Evolutionary conservation across 176 grass and related monocot species (phyloP).

Genomic region (Oryza meyeriana): DNA sequence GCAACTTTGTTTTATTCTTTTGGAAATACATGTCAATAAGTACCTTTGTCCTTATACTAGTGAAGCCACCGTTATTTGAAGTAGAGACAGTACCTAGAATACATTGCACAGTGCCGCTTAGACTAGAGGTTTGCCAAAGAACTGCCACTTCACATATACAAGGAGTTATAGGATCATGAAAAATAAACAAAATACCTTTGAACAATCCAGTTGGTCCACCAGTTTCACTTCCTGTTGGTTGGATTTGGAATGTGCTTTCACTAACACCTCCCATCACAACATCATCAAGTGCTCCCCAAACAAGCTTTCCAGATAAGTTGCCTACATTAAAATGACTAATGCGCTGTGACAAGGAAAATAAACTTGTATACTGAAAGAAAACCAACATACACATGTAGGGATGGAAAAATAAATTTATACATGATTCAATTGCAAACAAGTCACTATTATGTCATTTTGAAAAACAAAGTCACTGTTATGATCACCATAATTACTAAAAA

Average conservation of each 20-base stretch:
- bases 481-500: constrained; percentile 10
- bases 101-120: neutral
- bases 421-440: neutral
- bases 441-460: neutral
- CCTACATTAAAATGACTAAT: constrained; percentile 37
- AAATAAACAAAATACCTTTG: constrained; percentile 63
- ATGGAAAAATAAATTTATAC: constrained; percentile 3
- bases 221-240: constrained; percentile 78
- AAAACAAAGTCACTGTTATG: neutral
- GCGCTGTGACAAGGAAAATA: neutral
- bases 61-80: constrained; percentile 97
- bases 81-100: constrained; percentile 74
- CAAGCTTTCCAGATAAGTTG: constrained; percentile 58
- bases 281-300: constrained; percentile 93
- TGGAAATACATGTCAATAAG: constrained; percentile 23
- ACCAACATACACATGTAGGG: neutral
- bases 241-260: constrained; percentile 84
- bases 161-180: neutral
- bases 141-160: constrained; percentile 10
- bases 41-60: constrained; percentile 99
- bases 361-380: neutral
- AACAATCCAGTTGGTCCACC: constrained; percentile 85
- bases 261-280: constrained; percentile 99
- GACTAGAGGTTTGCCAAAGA: neutral
- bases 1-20: neutral